phyloP scores from a whole-genome alignment of 192 early-diverging fungal species.

The Entophlyctis luteolus region DNA sequence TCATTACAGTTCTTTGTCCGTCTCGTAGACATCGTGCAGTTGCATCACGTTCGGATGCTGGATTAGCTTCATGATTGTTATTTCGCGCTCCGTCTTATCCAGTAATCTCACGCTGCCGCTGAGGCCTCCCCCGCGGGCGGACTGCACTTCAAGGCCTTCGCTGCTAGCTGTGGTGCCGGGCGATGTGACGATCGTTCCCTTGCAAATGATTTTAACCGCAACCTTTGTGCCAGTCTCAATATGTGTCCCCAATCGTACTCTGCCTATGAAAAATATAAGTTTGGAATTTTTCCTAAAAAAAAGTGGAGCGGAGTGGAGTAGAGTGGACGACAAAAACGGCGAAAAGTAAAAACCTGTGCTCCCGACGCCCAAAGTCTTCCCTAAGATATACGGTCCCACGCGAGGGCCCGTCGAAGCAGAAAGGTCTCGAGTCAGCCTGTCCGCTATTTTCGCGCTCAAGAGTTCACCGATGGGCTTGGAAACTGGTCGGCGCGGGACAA shows the following conservation, averaged over 20 bases:
- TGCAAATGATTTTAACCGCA: constrained; percentile 56
- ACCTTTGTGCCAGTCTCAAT: constrained; percentile 45
- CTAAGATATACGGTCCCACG: constrained; percentile 52
- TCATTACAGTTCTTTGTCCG: constrained; percentile 47
- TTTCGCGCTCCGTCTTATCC: constrained; percentile 55
- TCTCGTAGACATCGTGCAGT: constrained; percentile 60
- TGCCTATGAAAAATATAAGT: constrained; percentile 24
- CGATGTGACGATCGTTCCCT: constrained; percentile 24
- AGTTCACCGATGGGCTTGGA: not conserved
- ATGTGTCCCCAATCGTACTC: constrained; percentile 53
- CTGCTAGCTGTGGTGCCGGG: constrained; percentile 2
- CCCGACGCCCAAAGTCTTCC: constrained; percentile 54
- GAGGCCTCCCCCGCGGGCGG: not conserved
- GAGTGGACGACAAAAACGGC: too few species aligned
- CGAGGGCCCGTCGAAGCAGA: too few species aligned
- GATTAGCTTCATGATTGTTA: constrained; percentile 61
- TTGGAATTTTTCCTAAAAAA: not conserved
- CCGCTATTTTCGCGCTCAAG: not conserved
- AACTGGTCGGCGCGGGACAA: not conserved
- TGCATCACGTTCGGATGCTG: constrained; percentile 55
- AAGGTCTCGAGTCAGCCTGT: not conserved
- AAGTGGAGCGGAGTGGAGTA: too few species aligned
- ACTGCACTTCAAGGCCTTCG: not conserved
- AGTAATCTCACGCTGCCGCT: constrained; percentile 29
- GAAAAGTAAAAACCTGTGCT: constrained; percentile 43